Evolutionary conservation across 2,329 filamentous ascomycete species (phyloP).

Genomic region (Talaromyces piceae): DNA sequence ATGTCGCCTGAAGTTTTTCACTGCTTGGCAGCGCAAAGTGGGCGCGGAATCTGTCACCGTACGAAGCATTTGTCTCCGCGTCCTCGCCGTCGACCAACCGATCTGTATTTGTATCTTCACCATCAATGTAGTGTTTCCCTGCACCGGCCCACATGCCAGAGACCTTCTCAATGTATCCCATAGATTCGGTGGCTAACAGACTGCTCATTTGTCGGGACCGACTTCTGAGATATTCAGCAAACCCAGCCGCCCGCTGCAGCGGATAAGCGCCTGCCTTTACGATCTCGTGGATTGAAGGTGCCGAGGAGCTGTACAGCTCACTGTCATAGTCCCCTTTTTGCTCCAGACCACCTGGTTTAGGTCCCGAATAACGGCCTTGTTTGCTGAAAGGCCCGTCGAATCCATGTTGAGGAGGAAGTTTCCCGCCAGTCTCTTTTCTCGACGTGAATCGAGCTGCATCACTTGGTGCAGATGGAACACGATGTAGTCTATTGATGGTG

Average conservation of each 20-base stretch:
- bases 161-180: conserved; percentile 94
- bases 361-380: conserved; percentile 13
- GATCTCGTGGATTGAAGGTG: conserved; percentile 51
- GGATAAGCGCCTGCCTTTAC: conserved; percentile 63
- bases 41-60: conserved; percentile 65
- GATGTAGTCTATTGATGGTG: conserved; percentile 45
- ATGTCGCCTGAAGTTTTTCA: conserved; percentile 79
- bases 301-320: conserved; percentile 26
- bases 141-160: conserved; percentile 95
- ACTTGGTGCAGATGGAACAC: conserved; percentile 26
- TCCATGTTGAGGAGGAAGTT: background rate
- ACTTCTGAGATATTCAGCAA: conserved; percentile 75
- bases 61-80: conserved; percentile 46
- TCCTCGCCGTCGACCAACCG: conserved; percentile 49
- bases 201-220: conserved; percentile 75
- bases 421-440: conserved; percentile 17
- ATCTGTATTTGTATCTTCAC: conserved; percentile 57
- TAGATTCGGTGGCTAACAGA: conserved; percentile 78
- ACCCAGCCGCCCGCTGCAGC: conserved; percentile 70
- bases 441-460: conserved; percentile 28
- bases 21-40: conserved; percentile 83
- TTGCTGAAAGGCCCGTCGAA: conserved; percentile 8
- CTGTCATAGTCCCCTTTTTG: conserved; percentile 16
- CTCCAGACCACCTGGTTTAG: conserved; percentile 16
- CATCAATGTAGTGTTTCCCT: conserved; percentile 77